Conservation (phyloP, 495 filamentous ascomycete species). For the Aspergillus steynii region DNA sequence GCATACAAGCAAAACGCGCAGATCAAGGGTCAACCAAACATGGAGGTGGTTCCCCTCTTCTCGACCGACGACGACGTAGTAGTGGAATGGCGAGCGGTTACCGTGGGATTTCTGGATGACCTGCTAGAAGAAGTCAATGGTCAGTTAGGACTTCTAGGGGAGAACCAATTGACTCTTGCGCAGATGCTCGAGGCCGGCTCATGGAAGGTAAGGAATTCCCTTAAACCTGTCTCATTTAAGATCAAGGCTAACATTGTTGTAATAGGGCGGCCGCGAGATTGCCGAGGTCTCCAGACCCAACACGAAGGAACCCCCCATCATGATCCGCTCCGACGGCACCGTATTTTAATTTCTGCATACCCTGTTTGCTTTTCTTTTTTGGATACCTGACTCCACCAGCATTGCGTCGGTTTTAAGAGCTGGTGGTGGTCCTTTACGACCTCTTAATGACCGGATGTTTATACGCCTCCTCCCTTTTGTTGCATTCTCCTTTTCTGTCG, state of each 20-base stretch:
- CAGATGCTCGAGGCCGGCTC: constrained; percentile 72
- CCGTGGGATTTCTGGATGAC: constrained; percentile 67
- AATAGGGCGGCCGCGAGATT: constrained; percentile 89
- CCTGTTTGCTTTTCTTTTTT: constrained; percentile 27
- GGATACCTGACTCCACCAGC: constrained; percentile 36
- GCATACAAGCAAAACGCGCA: constrained; percentile 73
- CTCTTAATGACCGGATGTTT: constrained; percentile 38
- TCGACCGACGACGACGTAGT: constrained; percentile 65
- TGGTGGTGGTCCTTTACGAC: constrained; percentile 38
- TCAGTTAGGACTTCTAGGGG: constrained; percentile 53
- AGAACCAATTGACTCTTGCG: constrained; percentile 57
- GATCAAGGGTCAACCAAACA: constrained; percentile 70
- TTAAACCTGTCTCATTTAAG: constrained; percentile 3
- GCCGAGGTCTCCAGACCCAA: constrained; percentile 94
- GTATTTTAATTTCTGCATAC: constrained; percentile 68
- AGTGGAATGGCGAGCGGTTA: constrained; percentile 69
- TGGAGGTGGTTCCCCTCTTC: constrained; percentile 68
- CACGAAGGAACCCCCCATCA: constrained; percentile 94
- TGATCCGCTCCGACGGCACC: constrained; percentile 94
- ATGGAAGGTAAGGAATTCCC: constrained; percentile 68
- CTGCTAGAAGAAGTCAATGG: constrained; percentile 63
- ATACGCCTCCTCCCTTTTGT: constrained; percentile 19
- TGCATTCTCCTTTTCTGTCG: constrained; percentile 3
- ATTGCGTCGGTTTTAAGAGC: constrained; percentile 14
- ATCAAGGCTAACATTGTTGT: constrained; percentile 28